Percentiles rank a stretch among this genome's conserved stretches.
Conservation (phyloP, 106 monocot genomes). For the Chionographis japonica region DNA sequence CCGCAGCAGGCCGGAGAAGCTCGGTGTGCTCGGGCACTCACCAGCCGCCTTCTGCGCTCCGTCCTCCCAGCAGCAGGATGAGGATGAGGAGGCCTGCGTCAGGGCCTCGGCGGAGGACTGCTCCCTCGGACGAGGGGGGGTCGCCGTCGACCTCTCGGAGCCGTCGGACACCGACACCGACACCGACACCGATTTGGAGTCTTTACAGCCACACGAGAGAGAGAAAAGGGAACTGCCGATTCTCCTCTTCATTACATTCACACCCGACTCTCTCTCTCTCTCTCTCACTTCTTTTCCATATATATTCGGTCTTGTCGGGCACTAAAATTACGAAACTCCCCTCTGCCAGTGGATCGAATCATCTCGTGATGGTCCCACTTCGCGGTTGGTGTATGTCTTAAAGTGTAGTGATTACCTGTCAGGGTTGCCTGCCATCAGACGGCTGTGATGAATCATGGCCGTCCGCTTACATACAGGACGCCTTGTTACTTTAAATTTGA, state of each 20-base stretch:
- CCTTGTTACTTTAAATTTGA: too few species aligned
- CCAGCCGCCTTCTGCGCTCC: neutral
- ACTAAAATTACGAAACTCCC: too few species aligned
- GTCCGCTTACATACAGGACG: too few species aligned
- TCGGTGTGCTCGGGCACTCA: constrained; percentile 12
- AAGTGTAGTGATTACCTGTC: too few species aligned
- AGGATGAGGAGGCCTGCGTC: constrained; percentile 19
- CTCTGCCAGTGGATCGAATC: too few species aligned
- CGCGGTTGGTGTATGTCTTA: too few species aligned
- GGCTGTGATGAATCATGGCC: too few species aligned
- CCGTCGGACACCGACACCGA: constrained; percentile 9
- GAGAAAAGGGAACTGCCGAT: constrained; percentile 21
- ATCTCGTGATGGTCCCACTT: too few species aligned
- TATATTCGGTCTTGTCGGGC: too few species aligned
- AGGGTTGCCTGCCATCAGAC: too few species aligned
- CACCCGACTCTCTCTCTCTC: neutral
- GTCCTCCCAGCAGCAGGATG: constrained; percentile 11
- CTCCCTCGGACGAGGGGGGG: neutral
- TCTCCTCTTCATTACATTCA: constrained; percentile 10
- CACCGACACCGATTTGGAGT: constrained; percentile 38
- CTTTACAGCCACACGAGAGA: constrained; percentile 49
- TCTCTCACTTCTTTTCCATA: neutral
- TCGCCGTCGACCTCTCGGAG: constrained; percentile 10
- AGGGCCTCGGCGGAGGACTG: constrained; percentile 11
- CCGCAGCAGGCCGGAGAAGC: constrained; percentile 51